Evolutionary conservation across 768 basidiomycete species (phyloP).

Genomic region (Leccinum disarticulatum): DNA sequence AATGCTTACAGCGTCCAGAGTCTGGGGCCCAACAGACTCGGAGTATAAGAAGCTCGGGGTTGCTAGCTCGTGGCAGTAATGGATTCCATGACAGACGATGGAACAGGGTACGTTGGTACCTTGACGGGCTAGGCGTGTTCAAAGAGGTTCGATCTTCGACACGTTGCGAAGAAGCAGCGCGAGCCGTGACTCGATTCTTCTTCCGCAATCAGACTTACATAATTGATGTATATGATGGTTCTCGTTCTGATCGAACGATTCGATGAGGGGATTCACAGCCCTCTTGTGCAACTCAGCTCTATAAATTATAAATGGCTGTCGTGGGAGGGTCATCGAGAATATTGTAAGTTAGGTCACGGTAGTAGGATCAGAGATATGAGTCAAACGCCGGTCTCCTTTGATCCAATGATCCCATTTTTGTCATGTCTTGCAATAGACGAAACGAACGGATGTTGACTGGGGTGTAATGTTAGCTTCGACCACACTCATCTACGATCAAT

Average conservation of each 20-base stretch:
- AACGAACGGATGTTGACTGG: no score
- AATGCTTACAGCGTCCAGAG: not conserved
- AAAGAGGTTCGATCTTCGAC: not conserved
- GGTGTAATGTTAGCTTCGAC: no score
- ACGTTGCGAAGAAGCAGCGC: not conserved
- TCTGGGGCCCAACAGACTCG: not conserved
- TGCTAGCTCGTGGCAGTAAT: not conserved
- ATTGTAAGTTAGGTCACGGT: no score
- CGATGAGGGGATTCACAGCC: not conserved
- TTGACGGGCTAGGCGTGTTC: not conserved
- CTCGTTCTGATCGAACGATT: not conserved
- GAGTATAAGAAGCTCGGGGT: constrained; percentile 9
- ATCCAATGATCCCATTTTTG: not conserved
- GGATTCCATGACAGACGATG: not conserved
- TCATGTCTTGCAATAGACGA: no score
- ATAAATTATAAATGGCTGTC: not conserved
- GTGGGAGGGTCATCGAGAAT: not conserved
- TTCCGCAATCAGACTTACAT: not conserved
- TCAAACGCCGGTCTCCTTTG: not conserved
- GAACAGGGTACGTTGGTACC: not conserved
- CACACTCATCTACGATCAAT: not conserved
- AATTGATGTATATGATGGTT: not conserved
- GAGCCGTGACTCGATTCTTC: not conserved
- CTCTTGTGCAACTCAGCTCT: not conserved
- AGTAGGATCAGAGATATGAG: not conserved